These are phyloP conservation scores for Penicillium argentinense DNA, from an alignment of 495 filamentous ascomycete genomes.

Conservation along the genomic window DNA sequence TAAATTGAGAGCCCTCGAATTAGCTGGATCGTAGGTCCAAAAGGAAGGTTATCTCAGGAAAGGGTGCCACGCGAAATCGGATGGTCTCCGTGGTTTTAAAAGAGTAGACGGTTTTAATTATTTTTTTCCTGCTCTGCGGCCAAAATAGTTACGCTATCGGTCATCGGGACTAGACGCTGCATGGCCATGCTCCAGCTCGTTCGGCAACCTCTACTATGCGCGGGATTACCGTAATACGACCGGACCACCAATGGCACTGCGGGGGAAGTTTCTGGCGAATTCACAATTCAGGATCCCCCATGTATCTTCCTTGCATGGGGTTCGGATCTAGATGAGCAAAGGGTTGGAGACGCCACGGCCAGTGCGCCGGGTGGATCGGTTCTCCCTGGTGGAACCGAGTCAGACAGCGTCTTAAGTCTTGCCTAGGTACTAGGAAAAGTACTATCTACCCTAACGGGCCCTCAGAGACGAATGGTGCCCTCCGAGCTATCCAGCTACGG, in stretches of 20 bases:
- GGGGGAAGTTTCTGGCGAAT: constrained; percentile 2
- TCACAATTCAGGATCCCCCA: constrained; percentile 20
- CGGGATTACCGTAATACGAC: constrained; percentile 20
- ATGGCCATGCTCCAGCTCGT: constrained; percentile 29
- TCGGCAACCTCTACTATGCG: constrained; percentile 13
- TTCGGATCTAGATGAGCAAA: constrained; percentile 27
- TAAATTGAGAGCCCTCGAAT: constrained; percentile 9
- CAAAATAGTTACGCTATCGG: constrained; percentile 25
- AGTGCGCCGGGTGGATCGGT: constrained; percentile 20
- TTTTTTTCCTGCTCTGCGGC: constrained; percentile 10
- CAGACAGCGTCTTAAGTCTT: constrained; percentile 18
- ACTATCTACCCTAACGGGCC: no score
- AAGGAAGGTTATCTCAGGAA: constrained; percentile 6
- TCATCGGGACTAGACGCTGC: constrained; percentile 22
- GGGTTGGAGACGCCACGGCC: constrained; percentile 18
- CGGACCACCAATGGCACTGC: constrained; percentile 11
- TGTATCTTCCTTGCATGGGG: constrained; percentile 32
- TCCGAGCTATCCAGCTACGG: no score
- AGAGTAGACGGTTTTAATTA: constrained; percentile 13
- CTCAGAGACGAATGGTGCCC: no score
- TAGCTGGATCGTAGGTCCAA: constrained; percentile 15
- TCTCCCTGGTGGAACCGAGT: constrained; percentile 27
- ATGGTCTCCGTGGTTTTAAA: constrained; percentile 27
- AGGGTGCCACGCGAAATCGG: constrained; percentile 13
- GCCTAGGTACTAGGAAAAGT: no score